Evolutionary conservation across 495 filamentous ascomycete species (phyloP).

Genomic region (Xylaria telfairii): DNA sequence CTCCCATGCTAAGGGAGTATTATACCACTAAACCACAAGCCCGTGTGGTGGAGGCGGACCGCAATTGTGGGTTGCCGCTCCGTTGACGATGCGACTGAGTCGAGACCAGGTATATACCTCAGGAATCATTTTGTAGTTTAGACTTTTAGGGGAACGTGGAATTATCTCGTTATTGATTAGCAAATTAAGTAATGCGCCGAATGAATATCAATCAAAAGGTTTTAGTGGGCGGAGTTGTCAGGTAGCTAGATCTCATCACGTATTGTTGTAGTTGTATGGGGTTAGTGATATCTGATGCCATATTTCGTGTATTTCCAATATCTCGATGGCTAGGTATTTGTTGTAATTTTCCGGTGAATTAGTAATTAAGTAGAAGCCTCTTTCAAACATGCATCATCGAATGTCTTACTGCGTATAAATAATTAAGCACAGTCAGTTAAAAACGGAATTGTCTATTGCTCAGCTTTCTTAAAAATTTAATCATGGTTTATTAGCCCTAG

Average conservation of each 20-base stretch:
- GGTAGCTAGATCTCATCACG: neutral
- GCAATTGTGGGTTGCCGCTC: neutral
- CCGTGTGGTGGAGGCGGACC: neutral
- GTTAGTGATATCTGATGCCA: no score
- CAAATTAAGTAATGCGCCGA: neutral
- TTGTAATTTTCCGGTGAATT: no score
- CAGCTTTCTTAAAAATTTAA: neutral
- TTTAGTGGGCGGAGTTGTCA: neutral
- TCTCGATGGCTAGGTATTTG: no score
- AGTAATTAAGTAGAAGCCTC: neutral
- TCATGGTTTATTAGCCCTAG: neutral
- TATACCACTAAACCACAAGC: conserved; percentile 33
- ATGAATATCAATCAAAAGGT: neutral
- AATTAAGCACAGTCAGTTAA: neutral
- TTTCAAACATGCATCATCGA: no score
- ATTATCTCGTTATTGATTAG: neutral
- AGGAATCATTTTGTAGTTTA: neutral
- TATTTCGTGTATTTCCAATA: no score
- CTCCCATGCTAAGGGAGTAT: conserved; percentile 44
- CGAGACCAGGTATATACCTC: neutral
- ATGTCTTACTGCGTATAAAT: no score
- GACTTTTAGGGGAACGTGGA: neutral
- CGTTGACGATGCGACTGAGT: neutral
- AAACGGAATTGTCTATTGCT: neutral
- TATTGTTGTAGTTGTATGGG: neutral